These are phyloP conservation scores for Sarcomyxa edulis DNA, from an alignment of 768 basidiomycete genomes.

Conservation along the genomic window DNA sequence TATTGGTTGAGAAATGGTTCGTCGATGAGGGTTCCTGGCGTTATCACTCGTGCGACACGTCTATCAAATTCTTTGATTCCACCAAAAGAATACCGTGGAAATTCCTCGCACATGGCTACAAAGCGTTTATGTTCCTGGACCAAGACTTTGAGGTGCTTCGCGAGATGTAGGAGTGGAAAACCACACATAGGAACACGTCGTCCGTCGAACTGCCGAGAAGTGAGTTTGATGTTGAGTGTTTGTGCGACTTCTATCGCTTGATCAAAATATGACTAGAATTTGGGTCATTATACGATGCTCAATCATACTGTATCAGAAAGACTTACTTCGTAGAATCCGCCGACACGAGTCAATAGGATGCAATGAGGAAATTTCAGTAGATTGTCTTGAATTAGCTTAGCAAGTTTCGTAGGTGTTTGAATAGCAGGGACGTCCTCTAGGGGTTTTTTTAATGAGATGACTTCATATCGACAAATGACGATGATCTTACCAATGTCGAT, in stretches of 20 bases:
- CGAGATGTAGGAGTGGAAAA: slow-evolving; percentile 81
- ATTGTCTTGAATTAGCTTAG: slow-evolving; percentile 67
- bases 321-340: slow-evolving; percentile 90
- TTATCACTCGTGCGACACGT: slow-evolving; percentile 81
- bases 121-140: slow-evolving; percentile 80
- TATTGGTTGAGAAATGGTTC: slow-evolving; percentile 82
- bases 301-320: not conserved
- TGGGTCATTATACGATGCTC: slow-evolving; percentile 7
- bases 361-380: slow-evolving; percentile 79
- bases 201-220: slow-evolving; percentile 69
- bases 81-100: slow-evolving; percentile 44
- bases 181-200: slow-evolving; percentile 80
- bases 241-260: slow-evolving; percentile 78
- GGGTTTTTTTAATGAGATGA: not conserved
- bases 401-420: slow-evolving; percentile 43
- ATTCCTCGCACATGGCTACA: slow-evolving; percentile 94
- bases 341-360: slow-evolving; percentile 85
- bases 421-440: not conserved
- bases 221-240: slow-evolving; percentile 79
- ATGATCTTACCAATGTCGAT: too few relatives aligned
- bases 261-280: slow-evolving; percentile 81
- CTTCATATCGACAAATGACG: not conserved
- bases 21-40: slow-evolving; percentile 92
- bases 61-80: slow-evolving; percentile 62
- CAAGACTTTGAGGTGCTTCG: slow-evolving; percentile 81